Evolutionary conservation across 257 asterid genomes (phyloP).

Genomic region (Gynochthodes officinalis): DNA sequence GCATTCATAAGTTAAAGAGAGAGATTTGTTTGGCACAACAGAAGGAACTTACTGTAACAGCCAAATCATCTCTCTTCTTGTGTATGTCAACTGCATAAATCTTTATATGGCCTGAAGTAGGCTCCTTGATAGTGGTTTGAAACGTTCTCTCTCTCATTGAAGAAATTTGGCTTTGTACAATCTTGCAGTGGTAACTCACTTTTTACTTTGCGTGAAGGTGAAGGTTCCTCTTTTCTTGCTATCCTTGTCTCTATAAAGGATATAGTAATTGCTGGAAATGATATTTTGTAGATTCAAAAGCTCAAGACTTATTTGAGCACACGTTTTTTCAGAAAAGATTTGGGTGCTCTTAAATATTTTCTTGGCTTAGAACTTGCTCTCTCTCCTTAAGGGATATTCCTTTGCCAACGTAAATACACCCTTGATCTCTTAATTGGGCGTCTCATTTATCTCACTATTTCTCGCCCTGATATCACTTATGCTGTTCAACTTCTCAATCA

Average conservation of each 20-base stretch:
- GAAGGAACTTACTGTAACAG: not conserved
- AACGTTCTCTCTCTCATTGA: too few relatives aligned
- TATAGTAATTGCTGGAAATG: too few relatives aligned
- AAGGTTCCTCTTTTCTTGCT: too few relatives aligned
- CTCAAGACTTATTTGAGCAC: not conserved
- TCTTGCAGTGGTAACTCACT: not conserved
- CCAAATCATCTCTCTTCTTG: too few relatives aligned
- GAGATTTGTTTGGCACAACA: not conserved
- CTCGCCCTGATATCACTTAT: too few relatives aligned
- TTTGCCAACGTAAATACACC: not conserved
- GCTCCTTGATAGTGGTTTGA: not conserved
- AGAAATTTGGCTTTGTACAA: not conserved
- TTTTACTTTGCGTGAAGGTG: too few relatives aligned
- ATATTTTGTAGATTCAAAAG: too few relatives aligned
- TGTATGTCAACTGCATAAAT: too few relatives aligned
- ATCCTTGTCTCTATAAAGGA: too few relatives aligned
- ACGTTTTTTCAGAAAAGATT: not conserved
- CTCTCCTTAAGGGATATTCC: not conserved
- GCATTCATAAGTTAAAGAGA: not conserved
- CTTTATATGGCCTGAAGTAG: not conserved
- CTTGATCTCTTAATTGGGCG: not conserved
- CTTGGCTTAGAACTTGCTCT: not conserved
- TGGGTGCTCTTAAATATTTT: not conserved
- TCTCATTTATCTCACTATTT: too few relatives aligned
- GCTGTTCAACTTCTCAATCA: too few relatives aligned